These are phyloP conservation scores for Wallacemonas sp. DNA, from an alignment of 208 protist species.

Conservation along the genomic window DNA sequence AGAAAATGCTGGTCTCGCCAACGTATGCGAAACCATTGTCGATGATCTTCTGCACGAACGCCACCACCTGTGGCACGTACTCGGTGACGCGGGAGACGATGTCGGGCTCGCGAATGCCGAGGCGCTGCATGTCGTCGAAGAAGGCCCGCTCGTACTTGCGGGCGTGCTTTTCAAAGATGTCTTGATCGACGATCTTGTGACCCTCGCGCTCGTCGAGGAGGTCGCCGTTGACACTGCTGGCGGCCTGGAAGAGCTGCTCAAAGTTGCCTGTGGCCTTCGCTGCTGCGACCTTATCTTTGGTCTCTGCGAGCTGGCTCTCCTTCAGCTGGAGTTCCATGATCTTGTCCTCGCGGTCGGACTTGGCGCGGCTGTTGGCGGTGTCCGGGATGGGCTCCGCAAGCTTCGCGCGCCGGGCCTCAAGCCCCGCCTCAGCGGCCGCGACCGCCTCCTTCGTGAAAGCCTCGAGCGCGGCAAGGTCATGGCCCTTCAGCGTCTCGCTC, in stretches of 20 bases:
- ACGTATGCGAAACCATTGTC: slow-evolving; percentile 96
- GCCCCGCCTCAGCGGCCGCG: slow-evolving; percentile 20
- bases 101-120: slow-evolving; percentile 90
- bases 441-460: slow-evolving; percentile 54
- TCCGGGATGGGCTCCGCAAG: slow-evolving; percentile 50
- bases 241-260: slow-evolving; percentile 48
- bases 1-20: slow-evolving; percentile 94
- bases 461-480: slow-evolving; percentile 35
- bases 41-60: slow-evolving; percentile 94
- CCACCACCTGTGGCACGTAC: slow-evolving; percentile 96
- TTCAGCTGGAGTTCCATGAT: slow-evolving; percentile 73
- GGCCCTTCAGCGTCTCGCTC: slow-evolving; percentile 17
- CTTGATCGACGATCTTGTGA: slow-evolving; percentile 54
- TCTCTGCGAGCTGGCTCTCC: slow-evolving; percentile 54
- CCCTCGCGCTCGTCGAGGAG: slow-evolving; percentile 78
- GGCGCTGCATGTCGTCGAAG: slow-evolving; percentile 91
- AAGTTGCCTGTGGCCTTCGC: slow-evolving; percentile 36
- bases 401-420: slow-evolving; percentile 32
- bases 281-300: slow-evolving; percentile 49
- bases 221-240: slow-evolving; percentile 74
- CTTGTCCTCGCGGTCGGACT: slow-evolving; percentile 78
- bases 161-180: slow-evolving; percentile 90
- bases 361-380: slow-evolving; percentile 38
- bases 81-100: slow-evolving; percentile 97
- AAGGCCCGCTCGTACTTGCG: slow-evolving; percentile 91